A percentile compares a stretch with the other conserved stretches of the same genome.
phyloP scores from a whole-genome alignment of 208 protist genomes.

The Trypanosoma scelopori region DNA sequence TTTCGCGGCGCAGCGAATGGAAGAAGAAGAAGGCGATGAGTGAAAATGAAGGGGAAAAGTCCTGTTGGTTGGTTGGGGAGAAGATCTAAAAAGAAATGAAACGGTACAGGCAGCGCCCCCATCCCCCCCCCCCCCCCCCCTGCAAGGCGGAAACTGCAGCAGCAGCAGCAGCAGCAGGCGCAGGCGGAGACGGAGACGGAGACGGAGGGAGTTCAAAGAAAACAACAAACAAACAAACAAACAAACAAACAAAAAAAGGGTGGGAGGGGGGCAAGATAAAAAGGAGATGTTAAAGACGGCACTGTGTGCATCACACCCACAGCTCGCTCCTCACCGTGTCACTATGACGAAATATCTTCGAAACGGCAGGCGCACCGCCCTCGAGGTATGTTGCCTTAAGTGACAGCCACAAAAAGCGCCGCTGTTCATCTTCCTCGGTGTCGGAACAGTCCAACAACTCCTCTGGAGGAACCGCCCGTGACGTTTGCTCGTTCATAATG shows the following conservation, averaged over 20 bases:
- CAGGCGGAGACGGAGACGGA: too few species aligned
- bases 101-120: background rate
- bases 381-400: slow-evolving; percentile 51
- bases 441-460: slow-evolving; percentile 64
- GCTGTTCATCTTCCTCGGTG: slow-evolving; percentile 51
- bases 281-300: too few species aligned
- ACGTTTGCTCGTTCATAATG: slow-evolving; percentile 72
- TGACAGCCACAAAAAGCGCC: slow-evolving; percentile 49
- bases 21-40: slow-evolving; percentile 11
- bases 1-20: background rate
- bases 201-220: too few species aligned
- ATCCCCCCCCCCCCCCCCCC: too few species aligned
- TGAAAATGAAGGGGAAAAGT: background rate
- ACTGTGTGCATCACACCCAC: slow-evolving; percentile 20
- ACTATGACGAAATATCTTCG: slow-evolving; percentile 57
- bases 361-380: slow-evolving; percentile 42
- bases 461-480: slow-evolving; percentile 35
- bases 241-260: too few species aligned
- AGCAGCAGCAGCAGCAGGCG: too few species aligned
- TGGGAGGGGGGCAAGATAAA: too few species aligned
- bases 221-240: too few species aligned
- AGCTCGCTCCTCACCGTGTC: slow-evolving; percentile 47
- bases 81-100: slow-evolving; percentile 6
- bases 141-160: too few species aligned
- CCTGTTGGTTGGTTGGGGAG: background rate